Percentiles rank a stretch among this genome's conserved stretches.
These are phyloP conservation scores for Epichloe brachyelytri DNA, from an alignment of 2,329 filamentous ascomycete genomes.

Conservation along the genomic window DNA sequence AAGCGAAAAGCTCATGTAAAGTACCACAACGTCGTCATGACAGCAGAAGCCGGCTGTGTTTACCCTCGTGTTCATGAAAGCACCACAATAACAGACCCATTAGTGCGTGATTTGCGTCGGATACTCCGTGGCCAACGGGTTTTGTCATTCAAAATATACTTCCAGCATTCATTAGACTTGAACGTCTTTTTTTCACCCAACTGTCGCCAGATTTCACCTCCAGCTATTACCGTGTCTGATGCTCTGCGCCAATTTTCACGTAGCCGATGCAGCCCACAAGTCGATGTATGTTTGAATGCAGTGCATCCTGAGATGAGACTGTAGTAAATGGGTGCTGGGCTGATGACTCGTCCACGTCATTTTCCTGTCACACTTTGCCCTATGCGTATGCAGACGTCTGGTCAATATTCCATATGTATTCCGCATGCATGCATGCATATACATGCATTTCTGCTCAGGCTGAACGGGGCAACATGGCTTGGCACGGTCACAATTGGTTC, in stretches of 20 bases:
- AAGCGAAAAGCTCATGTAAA: neutral
- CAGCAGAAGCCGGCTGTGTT: no score
- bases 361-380: neutral
- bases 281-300: neutral
- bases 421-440: neutral
- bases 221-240: no score
- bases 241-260: neutral
- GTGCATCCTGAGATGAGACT: neutral
- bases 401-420: no score
- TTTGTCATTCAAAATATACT: neutral
- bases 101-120: no score
- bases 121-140: neutral
- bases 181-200: no score
- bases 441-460: neutral
- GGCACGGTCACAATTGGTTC: neutral
- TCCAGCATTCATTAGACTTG: no score
- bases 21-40: neutral
- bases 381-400: neutral
- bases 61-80: no score
- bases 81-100: no score
- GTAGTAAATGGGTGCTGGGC: neutral
- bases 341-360: neutral
- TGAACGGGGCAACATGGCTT: neutral
- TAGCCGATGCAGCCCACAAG: neutral
- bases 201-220: no score